phyloP scores from a whole-genome alignment of 2,329 filamentous ascomycete species.

The Kalaharituber pfeilii region DNA sequence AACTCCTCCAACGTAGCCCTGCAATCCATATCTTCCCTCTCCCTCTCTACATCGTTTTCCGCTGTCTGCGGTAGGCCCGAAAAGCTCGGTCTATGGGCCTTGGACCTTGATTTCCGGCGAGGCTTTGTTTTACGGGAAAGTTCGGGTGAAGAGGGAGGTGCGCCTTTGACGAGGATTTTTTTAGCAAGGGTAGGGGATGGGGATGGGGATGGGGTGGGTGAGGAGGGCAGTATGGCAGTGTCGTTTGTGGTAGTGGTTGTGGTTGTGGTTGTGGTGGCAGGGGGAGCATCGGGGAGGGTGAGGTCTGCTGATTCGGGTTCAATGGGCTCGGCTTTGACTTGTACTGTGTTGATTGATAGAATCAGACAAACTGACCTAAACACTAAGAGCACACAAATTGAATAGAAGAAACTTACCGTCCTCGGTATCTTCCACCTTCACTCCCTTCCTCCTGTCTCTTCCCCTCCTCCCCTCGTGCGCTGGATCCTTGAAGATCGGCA shows the following conservation, averaged over 20 bases:
- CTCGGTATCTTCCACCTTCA: slow-evolving; percentile 11
- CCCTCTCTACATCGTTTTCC: slow-evolving; percentile 20
- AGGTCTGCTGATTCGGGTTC: too few relatives aligned
- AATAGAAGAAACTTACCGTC: slow-evolving; percentile 8
- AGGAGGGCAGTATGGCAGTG: not conserved
- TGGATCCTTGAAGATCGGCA: not conserved
- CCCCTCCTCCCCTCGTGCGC: slow-evolving; percentile 8
- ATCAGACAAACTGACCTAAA: not conserved
- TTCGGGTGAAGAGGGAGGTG: too few relatives aligned
- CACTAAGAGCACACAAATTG: not conserved
- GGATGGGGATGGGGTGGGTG: too few relatives aligned
- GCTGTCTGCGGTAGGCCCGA: not conserved
- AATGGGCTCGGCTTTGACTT: slow-evolving; percentile 15
- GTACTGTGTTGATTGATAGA: slow-evolving; percentile 1
- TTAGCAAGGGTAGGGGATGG: not conserved
- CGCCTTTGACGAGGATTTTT: not conserved
- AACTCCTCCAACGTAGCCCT: slow-evolving; percentile 9
- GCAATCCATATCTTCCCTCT: slow-evolving; percentile 18
- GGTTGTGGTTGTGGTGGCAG: not conserved
- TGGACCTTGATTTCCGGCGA: not conserved
- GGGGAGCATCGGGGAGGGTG: not conserved
- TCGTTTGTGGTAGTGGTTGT: not conserved
- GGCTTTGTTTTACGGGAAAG: too few relatives aligned
- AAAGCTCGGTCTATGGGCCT: too few relatives aligned
- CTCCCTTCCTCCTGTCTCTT: slow-evolving; percentile 17